phyloP scores from a whole-genome alignment of 2,329 filamentous ascomycete genomes.

The Diaporthe ilicicola region DNA sequence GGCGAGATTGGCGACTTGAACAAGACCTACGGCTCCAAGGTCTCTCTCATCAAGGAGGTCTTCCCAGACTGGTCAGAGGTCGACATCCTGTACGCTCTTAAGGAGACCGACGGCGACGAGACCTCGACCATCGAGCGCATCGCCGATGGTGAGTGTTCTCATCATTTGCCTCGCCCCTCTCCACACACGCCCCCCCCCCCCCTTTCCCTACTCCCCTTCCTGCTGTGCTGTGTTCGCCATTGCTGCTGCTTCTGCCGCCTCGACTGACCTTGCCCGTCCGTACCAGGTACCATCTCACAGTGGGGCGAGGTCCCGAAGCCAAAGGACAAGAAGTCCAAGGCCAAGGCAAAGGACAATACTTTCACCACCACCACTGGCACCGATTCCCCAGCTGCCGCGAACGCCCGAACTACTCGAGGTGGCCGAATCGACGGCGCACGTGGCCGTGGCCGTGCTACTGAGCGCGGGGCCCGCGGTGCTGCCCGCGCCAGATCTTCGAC shows the following conservation, averaged over 20 bases:
- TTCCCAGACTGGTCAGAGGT: conserved; percentile 96
- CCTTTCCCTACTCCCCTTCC: neutral
- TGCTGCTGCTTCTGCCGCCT: conserved; percentile 26
- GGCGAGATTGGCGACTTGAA: conserved; percentile 92
- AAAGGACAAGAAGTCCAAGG: conserved; percentile 76
- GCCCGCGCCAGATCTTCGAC: conserved; percentile 71
- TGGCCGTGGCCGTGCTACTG: conserved; percentile 68
- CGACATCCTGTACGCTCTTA: conserved; percentile 90
- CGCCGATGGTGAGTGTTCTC: conserved; percentile 70
- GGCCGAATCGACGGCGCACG: conserved; percentile 71
- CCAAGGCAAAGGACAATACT: conserved; percentile 73
- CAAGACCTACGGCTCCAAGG: conserved; percentile 84
- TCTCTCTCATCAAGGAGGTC: conserved; percentile 87
- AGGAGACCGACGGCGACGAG: conserved; percentile 86
- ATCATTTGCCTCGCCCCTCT: conserved; percentile 12
- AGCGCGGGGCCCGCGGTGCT: conserved; percentile 67
- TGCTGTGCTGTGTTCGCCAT: neutral
- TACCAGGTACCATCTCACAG: conserved; percentile 77
- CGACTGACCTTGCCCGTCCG: conserved; percentile 28
- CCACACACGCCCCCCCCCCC: conserved; percentile 22
- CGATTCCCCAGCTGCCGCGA: conserved; percentile 54
- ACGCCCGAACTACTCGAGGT: conserved; percentile 62
- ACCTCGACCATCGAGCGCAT: conserved; percentile 80
- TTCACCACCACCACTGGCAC: conserved; percentile 59
- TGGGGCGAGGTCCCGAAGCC: conserved; percentile 86